Percentiles rank a stretch among this genome's conserved stretches.
Conservation (phyloP, 2,329 filamentous ascomycete genomes). For the Diaporthe longicolla region DNA sequence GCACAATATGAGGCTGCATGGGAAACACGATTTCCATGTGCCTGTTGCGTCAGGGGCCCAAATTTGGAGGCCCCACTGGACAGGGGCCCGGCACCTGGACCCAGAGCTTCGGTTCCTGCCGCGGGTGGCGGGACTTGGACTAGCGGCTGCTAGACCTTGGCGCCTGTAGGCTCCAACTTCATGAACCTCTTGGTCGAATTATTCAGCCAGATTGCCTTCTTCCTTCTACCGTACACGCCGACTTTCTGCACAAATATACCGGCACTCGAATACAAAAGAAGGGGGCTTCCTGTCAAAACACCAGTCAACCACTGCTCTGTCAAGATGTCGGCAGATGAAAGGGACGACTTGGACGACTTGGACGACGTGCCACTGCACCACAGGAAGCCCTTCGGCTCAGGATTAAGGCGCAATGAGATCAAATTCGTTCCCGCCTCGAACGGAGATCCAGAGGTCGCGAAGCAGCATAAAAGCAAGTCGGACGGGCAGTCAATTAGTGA, state of each 20-base stretch:
- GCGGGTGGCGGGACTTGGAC: constrained; percentile 28
- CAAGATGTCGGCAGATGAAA: constrained; percentile 42
- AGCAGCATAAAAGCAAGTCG: constrained; percentile 35
- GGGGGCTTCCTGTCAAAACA: background rate
- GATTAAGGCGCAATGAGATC: constrained; percentile 67
- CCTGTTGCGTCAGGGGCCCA: constrained; percentile 40
- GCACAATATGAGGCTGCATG: constrained; percentile 5
- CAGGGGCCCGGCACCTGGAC: constrained; percentile 20
- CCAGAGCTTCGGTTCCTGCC: constrained; percentile 37
- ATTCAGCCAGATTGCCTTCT: background rate
- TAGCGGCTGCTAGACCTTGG: constrained; percentile 9
- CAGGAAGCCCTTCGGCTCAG: constrained; percentile 68
- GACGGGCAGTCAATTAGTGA: constrained; percentile 62
- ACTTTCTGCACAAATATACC: too few species aligned
- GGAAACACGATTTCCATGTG: constrained; percentile 31
- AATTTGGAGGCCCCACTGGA: constrained; percentile 1
- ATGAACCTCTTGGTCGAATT: background rate
- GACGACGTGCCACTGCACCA: constrained; percentile 68
- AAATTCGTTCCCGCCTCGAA: constrained; percentile 70
- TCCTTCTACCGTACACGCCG: background rate
- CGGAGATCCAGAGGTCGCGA: constrained; percentile 50
- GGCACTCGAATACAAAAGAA: too few species aligned
- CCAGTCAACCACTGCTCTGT: background rate
- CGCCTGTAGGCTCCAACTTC: constrained; percentile 11
- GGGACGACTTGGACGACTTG: constrained; percentile 51